phyloP scores from a whole-genome alignment of 2,329 filamentous ascomycete species.

The Decorospora gaudefroyi region DNA sequence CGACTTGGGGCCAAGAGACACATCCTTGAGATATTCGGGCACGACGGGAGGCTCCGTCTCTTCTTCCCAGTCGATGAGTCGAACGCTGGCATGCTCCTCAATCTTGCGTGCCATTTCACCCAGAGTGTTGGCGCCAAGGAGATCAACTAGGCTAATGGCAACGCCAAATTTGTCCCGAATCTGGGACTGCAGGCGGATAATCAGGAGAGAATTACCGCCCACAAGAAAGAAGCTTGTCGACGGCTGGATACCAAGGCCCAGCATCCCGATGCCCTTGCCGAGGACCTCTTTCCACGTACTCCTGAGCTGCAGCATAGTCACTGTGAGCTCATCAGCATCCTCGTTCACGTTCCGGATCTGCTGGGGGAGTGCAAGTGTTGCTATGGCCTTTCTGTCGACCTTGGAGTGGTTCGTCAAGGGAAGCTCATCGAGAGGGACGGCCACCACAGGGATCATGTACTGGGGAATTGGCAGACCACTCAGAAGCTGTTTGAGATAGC shows the following conservation, averaged over 20 bases:
- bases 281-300: conserved; percentile 18
- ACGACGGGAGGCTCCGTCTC: too few species aligned
- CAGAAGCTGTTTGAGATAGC: neutral
- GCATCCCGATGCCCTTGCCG: conserved; percentile 15
- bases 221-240: conserved; percentile 21
- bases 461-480: conserved; percentile 34
- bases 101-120: too few species aligned
- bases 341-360: conserved; percentile 9
- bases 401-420: conserved; percentile 18
- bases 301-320: conserved; percentile 23
- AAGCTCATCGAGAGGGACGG: conserved; percentile 9
- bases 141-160: too few species aligned
- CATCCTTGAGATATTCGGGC: too few species aligned
- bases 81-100: too few species aligned
- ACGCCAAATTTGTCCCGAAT: too few species aligned
- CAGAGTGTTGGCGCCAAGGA: too few species aligned
- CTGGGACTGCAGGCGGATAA: too few species aligned
- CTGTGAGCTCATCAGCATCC: too few species aligned
- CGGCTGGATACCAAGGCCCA: neutral
- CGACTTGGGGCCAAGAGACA: too few species aligned
- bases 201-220: conserved; percentile 1
- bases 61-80: too few species aligned
- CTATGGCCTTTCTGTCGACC: conserved; percentile 22
- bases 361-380: conserved; percentile 15
- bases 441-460: conserved; percentile 31